Evolutionary conservation across 306 rosid genomes (phyloP).

Genomic region (Albizia julibrissin): DNA sequence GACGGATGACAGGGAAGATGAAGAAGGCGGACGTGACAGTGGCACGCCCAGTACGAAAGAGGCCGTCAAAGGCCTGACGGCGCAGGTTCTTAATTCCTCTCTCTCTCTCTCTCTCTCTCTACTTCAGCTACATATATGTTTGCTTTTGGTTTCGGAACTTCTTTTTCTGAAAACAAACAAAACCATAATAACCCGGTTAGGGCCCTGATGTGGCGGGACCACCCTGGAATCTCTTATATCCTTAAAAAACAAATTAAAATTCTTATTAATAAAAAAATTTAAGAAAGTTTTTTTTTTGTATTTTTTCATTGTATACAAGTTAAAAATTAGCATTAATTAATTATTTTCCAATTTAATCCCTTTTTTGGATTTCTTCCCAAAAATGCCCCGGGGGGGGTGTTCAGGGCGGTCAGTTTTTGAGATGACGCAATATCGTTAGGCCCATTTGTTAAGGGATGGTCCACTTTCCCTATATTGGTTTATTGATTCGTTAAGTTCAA

Average conservation of each 20-base stretch:
- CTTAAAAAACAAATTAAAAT: not conserved
- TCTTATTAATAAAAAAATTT: not conserved
- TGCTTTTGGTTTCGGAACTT: constrained; percentile 44
- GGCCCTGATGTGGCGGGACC: constrained; percentile 53
- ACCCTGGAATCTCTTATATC: constrained; percentile 41
- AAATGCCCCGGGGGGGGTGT: not conserved
- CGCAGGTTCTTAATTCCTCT: constrained; percentile 65
- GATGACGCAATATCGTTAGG: constrained; percentile 38
- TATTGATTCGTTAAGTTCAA: constrained; percentile 1
- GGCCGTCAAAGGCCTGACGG: constrained; percentile 93
- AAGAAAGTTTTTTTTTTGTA: not conserved
- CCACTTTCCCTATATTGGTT: constrained; percentile 30
- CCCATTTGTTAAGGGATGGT: constrained; percentile 37
- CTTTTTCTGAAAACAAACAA: constrained; percentile 53
- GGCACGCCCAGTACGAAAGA: constrained; percentile 93
- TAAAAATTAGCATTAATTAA: not conserved
- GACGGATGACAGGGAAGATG: constrained; percentile 54
- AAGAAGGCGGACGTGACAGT: constrained; percentile 64
- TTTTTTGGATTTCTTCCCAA: not conserved
- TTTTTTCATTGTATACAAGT: not conserved
- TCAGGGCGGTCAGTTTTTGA: constrained; percentile 5
- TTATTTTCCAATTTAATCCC: not conserved
- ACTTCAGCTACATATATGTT: constrained; percentile 37
- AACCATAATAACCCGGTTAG: constrained; percentile 34
- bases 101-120: constrained; percentile 15